These are phyloP conservation scores for Bondarzewia mesenterica DNA, from an alignment of 1,284 basidiomycete species.

Conservation along the genomic window DNA sequence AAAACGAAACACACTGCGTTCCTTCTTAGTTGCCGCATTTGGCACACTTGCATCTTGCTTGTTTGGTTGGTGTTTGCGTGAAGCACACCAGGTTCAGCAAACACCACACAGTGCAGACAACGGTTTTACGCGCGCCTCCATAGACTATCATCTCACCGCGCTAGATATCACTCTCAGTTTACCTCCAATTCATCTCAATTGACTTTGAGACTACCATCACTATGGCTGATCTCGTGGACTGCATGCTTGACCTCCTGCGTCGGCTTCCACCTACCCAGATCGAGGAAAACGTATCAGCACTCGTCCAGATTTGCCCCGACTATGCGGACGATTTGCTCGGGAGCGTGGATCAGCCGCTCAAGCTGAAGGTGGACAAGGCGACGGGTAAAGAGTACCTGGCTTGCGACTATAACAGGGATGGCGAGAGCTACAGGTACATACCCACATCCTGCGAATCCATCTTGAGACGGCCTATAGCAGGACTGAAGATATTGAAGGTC, in stretches of 20 bases:
- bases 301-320: constrained; percentile 85
- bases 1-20: not conserved
- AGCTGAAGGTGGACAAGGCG: constrained; percentile 70
- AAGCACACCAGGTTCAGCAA: not conserved
- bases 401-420: constrained; percentile 97
- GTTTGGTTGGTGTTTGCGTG: not conserved
- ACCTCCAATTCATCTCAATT: not conserved
- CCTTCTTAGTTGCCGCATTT: constrained; percentile 1
- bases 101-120: too few relatives aligned
- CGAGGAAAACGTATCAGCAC: constrained; percentile 79
- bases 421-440: constrained; percentile 83
- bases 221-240: constrained; percentile 76
- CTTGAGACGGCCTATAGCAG: not conserved
- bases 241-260: constrained; percentile 93
- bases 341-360: constrained; percentile 92
- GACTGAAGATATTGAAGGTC: constrained; percentile 51
- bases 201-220: not conserved
- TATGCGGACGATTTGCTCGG: constrained; percentile 93
- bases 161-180: too few relatives aligned
- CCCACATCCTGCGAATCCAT: not conserved
- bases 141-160: too few relatives aligned
- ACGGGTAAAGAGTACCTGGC: constrained; percentile 87
- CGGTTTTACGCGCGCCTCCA: too few relatives aligned
- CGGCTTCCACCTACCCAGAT: constrained; percentile 91
- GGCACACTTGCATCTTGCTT: not conserved